Percentiles rank a stretch among this genome's conserved stretches.
phyloP scores from a whole-genome alignment of 805 yeast species.

The Torulaspora delbrueckii region DNA sequence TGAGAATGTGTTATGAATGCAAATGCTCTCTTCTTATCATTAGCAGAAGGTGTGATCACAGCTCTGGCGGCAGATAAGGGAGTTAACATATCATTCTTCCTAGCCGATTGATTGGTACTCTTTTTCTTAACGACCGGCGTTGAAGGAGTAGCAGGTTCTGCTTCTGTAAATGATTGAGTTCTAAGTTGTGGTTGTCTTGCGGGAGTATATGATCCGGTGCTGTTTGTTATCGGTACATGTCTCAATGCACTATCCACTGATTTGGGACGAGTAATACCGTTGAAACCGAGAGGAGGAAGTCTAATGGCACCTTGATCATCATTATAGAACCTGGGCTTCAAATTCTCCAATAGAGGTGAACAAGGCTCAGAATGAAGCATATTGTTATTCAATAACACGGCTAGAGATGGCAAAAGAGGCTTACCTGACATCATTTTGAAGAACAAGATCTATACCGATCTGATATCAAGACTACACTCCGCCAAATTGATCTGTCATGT shows the following conservation, averaged over 20 bases:
- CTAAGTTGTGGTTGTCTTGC: neutral
- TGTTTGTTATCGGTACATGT: constrained; percentile 6
- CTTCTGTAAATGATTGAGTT: constrained; percentile 8
- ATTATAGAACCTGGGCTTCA: constrained; percentile 20
- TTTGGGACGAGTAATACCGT: constrained; percentile 18
- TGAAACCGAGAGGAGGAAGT: constrained; percentile 27
- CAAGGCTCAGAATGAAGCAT: constrained; percentile 16
- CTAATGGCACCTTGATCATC: constrained; percentile 28
- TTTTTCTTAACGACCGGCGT: constrained; percentile 20
- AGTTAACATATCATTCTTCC: constrained; percentile 26
- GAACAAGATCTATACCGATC: neutral
- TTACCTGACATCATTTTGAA: constrained; percentile 5
- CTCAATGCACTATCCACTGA: constrained; percentile 29
- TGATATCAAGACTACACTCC: neutral
- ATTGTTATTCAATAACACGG: constrained; percentile 16
- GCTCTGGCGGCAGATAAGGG: constrained; percentile 35
- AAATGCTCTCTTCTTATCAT: constrained; percentile 42
- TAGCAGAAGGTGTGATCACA: constrained; percentile 30
- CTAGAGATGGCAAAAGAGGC: constrained; percentile 21
- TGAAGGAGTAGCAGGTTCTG: constrained; percentile 9
- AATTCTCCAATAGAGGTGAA: constrained; percentile 21
- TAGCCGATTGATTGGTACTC: constrained; percentile 6
- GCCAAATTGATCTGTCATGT: neutral
- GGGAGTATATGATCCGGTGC: neutral
- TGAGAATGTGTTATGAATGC: constrained; percentile 95